These are phyloP conservation scores for Trichophyton benhamiae DNA, from an alignment of 2,329 filamentous ascomycete species.

Conservation along the genomic window DNA sequence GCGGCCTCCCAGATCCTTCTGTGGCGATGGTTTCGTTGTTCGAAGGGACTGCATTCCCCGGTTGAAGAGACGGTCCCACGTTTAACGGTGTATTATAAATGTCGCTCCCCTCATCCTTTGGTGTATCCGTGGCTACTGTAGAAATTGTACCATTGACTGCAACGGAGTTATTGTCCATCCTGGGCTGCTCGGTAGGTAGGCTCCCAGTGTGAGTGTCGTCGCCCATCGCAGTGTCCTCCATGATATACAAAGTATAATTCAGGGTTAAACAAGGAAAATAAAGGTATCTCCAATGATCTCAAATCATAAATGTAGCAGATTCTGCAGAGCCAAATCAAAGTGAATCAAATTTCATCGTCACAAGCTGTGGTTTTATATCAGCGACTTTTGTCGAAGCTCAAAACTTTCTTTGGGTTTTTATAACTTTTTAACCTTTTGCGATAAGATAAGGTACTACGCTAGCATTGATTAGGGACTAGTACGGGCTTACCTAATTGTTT, in stretches of 20 bases:
- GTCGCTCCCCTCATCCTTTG: conserved; percentile 29
- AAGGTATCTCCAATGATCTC: no score
- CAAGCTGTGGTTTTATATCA: no score
- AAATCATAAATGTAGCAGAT: no score
- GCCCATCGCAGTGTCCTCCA: conserved; percentile 10
- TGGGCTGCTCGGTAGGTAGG: conserved; percentile 19
- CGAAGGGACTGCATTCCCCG: background rate
- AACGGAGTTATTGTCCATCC: conserved; percentile 21
- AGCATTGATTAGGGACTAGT: no score
- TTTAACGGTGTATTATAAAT: conserved; percentile 31
- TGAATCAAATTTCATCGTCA: background rate
- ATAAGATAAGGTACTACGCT: no score
- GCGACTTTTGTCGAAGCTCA: no score
- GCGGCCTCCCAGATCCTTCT: conserved; percentile 13
- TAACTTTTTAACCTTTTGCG: no score
- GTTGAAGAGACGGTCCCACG: conserved; percentile 19
- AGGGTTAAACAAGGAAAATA: background rate
- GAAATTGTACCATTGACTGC: conserved; percentile 12
- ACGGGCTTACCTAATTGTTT: no score
- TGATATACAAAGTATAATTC: background rate
- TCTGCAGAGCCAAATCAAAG: background rate
- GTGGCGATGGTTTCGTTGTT: background rate
- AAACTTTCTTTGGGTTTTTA: no score
- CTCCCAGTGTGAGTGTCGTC: conserved; percentile 12
- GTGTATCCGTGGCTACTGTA: conserved; percentile 19